phyloP scores from a whole-genome alignment of 164 flowering plant species.

The Sedum album region DNA sequence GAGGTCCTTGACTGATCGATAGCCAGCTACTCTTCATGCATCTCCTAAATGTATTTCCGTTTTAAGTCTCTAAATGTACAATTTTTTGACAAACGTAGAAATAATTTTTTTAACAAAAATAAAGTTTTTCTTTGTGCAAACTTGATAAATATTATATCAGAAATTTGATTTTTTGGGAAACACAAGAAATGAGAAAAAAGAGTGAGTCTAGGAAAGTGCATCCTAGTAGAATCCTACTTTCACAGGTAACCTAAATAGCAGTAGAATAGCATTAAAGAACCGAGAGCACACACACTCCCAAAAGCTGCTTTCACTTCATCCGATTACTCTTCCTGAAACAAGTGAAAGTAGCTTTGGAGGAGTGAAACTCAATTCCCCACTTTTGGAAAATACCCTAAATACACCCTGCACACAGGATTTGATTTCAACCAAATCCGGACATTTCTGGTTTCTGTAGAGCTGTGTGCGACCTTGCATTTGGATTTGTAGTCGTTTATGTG shows the following conservation, averaged over 20 bases:
- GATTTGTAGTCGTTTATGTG: too few species aligned
- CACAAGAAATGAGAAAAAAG: not conserved
- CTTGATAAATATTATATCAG: too few species aligned
- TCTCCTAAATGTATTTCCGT: too few species aligned
- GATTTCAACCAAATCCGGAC: not conserved
- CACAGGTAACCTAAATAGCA: conserved; percentile 2
- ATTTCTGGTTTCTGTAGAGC: not conserved
- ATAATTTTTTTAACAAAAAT: too few species aligned
- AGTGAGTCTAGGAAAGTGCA: conserved; percentile 1
- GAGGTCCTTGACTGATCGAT: too few species aligned
- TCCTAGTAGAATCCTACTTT: not conserved
- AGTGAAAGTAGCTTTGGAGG: not conserved
- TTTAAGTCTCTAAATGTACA: not conserved
- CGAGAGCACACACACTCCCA: not conserved
- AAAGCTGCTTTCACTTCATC: not conserved
- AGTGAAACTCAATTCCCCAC: not conserved
- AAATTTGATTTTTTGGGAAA: too few species aligned
- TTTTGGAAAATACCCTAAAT: not conserved
- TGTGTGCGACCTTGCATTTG: too few species aligned
- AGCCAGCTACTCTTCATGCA: too few species aligned
- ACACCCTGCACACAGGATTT: not conserved
- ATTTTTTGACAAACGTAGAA: not conserved
- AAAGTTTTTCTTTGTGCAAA: too few species aligned
- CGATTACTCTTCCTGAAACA: not conserved
- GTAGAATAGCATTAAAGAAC: not conserved